Evolutionary conservation across 192 early-diverging fungal species (phyloP).

Genomic region (Umbelopsis isabellina): DNA sequence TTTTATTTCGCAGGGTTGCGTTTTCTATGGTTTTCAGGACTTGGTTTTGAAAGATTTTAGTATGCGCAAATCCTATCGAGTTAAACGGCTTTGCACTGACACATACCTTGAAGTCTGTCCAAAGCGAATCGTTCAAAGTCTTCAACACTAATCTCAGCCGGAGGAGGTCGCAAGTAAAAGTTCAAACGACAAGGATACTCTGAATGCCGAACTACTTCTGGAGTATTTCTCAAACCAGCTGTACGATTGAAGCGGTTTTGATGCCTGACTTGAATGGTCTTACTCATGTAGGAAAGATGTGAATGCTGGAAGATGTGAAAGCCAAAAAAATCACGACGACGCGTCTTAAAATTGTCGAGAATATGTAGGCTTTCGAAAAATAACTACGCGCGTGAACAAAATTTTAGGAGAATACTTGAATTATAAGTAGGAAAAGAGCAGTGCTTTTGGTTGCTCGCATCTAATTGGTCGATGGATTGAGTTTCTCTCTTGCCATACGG

Average conservation of each 20-base stretch:
- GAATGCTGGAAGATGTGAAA: too few species aligned
- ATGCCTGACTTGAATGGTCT: neutral
- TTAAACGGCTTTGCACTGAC: neutral
- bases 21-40: slow-evolving; percentile 86
- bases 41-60: slow-evolving; percentile 11
- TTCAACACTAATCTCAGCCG: slow-evolving; percentile 64
- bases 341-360: neutral
- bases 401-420: too few species aligned
- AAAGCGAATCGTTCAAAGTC: slow-evolving; percentile 79
- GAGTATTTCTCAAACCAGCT: neutral
- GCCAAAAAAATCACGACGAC: neutral
- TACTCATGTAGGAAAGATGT: neutral
- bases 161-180: slow-evolving; percentile 70
- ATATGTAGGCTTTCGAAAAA: neutral
- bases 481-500: too few species aligned
- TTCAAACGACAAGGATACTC: slow-evolving; percentile 59
- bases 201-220: slow-evolving; percentile 20
- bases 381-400: too few species aligned
- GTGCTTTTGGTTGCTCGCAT: too few species aligned
- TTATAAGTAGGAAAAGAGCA: too few species aligned
- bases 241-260: slow-evolving; percentile 14
- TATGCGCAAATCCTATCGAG: neutral
- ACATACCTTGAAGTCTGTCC: slow-evolving; percentile 68
- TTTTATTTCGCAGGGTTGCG: slow-evolving; percentile 71
- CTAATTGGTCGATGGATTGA: too few species aligned